A percentile compares a stretch with the other conserved stretches of the same genome.
Conservation (phyloP, 2,329 filamentous ascomycete genomes). For the Colletotrichum lupini region DNA sequence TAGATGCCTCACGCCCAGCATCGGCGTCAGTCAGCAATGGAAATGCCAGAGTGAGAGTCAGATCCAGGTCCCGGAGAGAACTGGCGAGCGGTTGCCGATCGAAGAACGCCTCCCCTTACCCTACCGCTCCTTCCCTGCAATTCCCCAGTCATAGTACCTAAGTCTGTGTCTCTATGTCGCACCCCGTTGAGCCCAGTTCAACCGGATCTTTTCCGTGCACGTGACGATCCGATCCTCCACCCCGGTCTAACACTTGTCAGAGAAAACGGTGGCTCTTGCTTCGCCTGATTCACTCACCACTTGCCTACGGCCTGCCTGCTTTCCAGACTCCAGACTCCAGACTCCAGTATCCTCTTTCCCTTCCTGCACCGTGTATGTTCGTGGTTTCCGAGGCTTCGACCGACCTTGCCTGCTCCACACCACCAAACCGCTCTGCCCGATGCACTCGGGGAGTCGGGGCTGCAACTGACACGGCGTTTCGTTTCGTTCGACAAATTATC, state of each 20-base stretch:
- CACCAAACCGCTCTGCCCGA: constrained; percentile 13
- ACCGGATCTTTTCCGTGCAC: constrained; percentile 23
- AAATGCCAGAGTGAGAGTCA: background rate
- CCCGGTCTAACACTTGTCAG: background rate
- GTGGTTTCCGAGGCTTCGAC: background rate
- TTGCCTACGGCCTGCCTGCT: background rate
- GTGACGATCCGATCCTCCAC: background rate
- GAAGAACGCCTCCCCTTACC: constrained; percentile 17
- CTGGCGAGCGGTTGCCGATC: constrained; percentile 19
- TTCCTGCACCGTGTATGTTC: background rate
- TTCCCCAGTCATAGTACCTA: constrained; percentile 3
- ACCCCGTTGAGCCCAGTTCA: background rate
- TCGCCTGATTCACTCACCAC: constrained; percentile 25
- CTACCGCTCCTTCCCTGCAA: constrained; percentile 19
- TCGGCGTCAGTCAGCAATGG: background rate
- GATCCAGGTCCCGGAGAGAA: constrained; percentile 17
- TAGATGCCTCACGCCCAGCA: background rate
- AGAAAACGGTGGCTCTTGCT: constrained; percentile 23
- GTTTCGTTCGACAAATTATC: constrained; percentile 18
- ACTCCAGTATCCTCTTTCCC: background rate
- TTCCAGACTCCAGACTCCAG: too few relatives aligned
- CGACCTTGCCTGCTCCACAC: constrained; percentile 1
- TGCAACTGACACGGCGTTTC: constrained; percentile 26
- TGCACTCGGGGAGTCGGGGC: constrained; percentile 5
- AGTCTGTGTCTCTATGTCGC: too few relatives aligned